A percentile compares a stretch with the other conserved stretches of the same genome.
Conservation (phyloP, 2,329 filamentous ascomycete species). For the Colletotrichum sublineola region DNA sequence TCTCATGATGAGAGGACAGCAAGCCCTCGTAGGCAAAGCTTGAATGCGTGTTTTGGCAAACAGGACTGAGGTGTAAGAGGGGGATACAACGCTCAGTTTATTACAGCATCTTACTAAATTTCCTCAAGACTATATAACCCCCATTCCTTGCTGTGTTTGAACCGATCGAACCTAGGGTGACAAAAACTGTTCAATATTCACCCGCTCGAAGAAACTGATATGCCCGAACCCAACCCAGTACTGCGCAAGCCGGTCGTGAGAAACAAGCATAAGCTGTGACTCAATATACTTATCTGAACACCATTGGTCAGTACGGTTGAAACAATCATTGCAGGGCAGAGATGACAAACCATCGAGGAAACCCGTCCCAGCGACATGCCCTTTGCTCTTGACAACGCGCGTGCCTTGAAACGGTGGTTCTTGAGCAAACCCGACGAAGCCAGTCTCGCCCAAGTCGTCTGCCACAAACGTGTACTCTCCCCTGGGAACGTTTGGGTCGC, state of each 20-base stretch:
- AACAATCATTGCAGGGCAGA: not conserved
- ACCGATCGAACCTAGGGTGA: slow-evolving; percentile 41
- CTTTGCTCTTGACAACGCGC: slow-evolving; percentile 78
- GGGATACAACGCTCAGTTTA: not conserved
- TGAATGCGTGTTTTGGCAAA: not conserved
- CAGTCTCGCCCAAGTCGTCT: slow-evolving; percentile 78
- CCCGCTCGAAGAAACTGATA: slow-evolving; percentile 72
- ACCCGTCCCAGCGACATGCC: slow-evolving; percentile 81
- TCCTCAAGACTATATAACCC: not conserved
- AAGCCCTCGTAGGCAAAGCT: not conserved
- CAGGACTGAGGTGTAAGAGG: not conserved
- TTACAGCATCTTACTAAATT: not conserved
- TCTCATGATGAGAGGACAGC: not conserved
- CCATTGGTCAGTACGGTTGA: not conserved
- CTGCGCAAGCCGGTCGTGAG: slow-evolving; percentile 81
- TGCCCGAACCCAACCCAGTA: slow-evolving; percentile 79
- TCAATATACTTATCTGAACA: slow-evolving; percentile 79
- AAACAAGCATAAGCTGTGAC: slow-evolving; percentile 83
- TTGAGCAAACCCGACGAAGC: slow-evolving; percentile 73
- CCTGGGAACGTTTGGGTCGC: slow-evolving; percentile 89
- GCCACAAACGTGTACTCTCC: slow-evolving; percentile 87
- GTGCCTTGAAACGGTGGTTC: slow-evolving; percentile 80
- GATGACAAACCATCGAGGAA: slow-evolving; percentile 76
- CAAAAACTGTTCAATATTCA: slow-evolving; percentile 69
- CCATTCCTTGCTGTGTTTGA: not conserved